These are phyloP conservation scores for Monilinia vaccinii-corymbosi DNA, from an alignment of 2,329 filamentous ascomycete genomes.

Conservation along the genomic window DNA sequence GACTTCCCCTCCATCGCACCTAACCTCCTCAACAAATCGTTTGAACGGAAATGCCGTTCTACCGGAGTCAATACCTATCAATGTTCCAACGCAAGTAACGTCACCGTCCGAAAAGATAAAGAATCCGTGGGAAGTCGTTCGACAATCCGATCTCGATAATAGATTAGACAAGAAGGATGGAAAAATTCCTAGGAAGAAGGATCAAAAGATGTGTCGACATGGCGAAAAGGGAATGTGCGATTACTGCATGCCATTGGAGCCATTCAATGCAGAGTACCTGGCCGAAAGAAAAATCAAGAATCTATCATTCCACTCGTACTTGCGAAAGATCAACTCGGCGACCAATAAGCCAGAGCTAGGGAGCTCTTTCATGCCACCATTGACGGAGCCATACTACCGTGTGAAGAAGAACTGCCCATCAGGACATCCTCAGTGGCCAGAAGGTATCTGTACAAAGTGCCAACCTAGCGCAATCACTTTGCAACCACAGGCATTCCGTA, in stretches of 20 bases:
- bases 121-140: conserved; percentile 88
- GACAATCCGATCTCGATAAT: conserved; percentile 82
- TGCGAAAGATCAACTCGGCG: conserved; percentile 89
- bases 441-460: conserved; percentile 96
- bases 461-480: conserved; percentile 95
- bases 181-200: conserved; percentile 70
- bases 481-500: conserved; percentile 86
- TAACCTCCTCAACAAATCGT: conserved; percentile 46
- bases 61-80: conserved; percentile 57
- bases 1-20: conserved; percentile 21
- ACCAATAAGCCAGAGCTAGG: conserved; percentile 95
- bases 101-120: conserved; percentile 56
- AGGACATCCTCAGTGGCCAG: conserved; percentile 86
- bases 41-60: conserved; percentile 72
- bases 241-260: conserved; percentile 95
- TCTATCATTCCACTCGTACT: conserved; percentile 86
- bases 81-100: conserved; percentile 43
- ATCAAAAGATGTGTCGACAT: conserved; percentile 86
- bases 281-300: conserved; percentile 98
- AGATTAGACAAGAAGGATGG: conserved; percentile 78
- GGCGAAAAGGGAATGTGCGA: conserved; percentile 98
- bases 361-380: conserved; percentile 89
- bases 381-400: conserved; percentile 86
- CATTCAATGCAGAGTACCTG: conserved; percentile 82
- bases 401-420: conserved; percentile 85